These are phyloP conservation scores for Amanita muscaria DNA, from an alignment of 768 basidiomycete genomes.

Conservation along the genomic window DNA sequence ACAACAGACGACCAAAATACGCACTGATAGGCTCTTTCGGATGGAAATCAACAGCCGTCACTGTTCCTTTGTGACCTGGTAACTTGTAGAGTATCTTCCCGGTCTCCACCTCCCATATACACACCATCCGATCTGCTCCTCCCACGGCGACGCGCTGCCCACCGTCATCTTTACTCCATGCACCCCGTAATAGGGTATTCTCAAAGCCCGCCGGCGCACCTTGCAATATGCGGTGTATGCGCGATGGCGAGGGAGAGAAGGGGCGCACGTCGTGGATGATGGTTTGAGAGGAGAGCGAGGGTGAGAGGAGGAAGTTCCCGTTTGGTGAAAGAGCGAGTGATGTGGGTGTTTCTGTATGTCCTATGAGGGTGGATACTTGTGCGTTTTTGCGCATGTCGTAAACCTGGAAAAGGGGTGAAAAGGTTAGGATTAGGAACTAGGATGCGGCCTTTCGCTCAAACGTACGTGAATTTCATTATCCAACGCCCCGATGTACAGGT, in stretches of 20 bases:
- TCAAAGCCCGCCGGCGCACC: slow-evolving; percentile 96
- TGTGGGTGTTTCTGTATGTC: slow-evolving; percentile 89
- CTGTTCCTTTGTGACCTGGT: slow-evolving; percentile 94
- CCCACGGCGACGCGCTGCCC: slow-evolving; percentile 81
- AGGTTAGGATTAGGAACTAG: too few relatives aligned
- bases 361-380: slow-evolving; percentile 70
- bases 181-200: slow-evolving; percentile 69
- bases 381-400: slow-evolving; percentile 85
- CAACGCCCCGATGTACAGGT: slow-evolving; percentile 83
- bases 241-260: slow-evolving; percentile 77
- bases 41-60: slow-evolving; percentile 93
- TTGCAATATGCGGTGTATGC: slow-evolving; percentile 67
- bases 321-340: slow-evolving; percentile 89
- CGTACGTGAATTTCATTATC: slow-evolving; percentile 95
- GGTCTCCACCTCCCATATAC: slow-evolving; percentile 81
- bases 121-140: slow-evolving; percentile 81
- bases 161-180: slow-evolving; percentile 83
- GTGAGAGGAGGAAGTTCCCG: slow-evolving; percentile 80
- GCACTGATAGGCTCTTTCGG: slow-evolving; percentile 91
- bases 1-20: slow-evolving; percentile 23
- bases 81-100: slow-evolving; percentile 76
- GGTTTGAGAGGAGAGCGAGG: slow-evolving; percentile 82
- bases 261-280: slow-evolving; percentile 91
- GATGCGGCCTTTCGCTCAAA: too few relatives aligned
- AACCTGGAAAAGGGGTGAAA: slow-evolving; percentile 39